phyloP scores from a whole-genome alignment of 108 stramenopile species.

The Ochromonas danica region DNA sequence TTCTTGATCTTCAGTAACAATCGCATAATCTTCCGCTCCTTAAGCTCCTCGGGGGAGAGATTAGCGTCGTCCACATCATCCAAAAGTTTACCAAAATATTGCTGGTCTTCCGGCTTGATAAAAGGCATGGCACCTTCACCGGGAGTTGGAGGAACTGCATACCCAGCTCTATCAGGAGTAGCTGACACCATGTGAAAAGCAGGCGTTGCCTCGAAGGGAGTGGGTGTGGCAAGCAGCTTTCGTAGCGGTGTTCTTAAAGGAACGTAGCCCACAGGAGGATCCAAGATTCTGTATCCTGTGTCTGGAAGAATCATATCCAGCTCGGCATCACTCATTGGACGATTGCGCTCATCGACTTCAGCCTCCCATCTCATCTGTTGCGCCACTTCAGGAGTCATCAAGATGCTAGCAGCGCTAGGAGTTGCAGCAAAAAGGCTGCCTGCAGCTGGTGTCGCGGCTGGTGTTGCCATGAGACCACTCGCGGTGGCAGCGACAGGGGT shows the following conservation, averaged over 20 bases:
- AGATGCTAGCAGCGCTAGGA: conserved; percentile 50
- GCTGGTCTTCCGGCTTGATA: conserved; percentile 94
- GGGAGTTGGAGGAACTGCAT: conserved; percentile 79
- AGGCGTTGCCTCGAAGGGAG: conserved; percentile 70
- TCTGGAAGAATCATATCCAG: conserved; percentile 88
- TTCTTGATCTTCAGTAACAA: conserved; percentile 94
- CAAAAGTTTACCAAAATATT: conserved; percentile 93
- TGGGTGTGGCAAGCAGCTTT: conserved; percentile 83
- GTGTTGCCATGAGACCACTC: conserved; percentile 44
- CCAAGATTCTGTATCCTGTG: conserved; percentile 78
- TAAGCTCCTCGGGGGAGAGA: conserved; percentile 52
- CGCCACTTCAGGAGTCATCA: conserved; percentile 65
- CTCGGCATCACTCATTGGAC: conserved; percentile 90
- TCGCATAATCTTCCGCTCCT: conserved; percentile 70
- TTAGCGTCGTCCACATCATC: conserved; percentile 67
- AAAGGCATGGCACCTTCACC: conserved; percentile 71
- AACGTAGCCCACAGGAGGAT: conserved; percentile 80
- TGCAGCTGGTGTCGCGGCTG: conserved; percentile 42
- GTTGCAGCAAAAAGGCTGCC: conserved; percentile 72
- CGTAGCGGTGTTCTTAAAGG: conserved; percentile 88
- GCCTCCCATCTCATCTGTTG: conserved; percentile 78
- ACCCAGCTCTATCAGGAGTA: conserved; percentile 86
- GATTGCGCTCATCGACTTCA: conserved; percentile 92
- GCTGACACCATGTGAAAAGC: conserved; percentile 86
- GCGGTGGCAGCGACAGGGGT: conserved; percentile 42